Evolutionary conservation across 2,329 filamentous ascomycete species (phyloP).

Genomic region (Fusarium temperatum): DNA sequence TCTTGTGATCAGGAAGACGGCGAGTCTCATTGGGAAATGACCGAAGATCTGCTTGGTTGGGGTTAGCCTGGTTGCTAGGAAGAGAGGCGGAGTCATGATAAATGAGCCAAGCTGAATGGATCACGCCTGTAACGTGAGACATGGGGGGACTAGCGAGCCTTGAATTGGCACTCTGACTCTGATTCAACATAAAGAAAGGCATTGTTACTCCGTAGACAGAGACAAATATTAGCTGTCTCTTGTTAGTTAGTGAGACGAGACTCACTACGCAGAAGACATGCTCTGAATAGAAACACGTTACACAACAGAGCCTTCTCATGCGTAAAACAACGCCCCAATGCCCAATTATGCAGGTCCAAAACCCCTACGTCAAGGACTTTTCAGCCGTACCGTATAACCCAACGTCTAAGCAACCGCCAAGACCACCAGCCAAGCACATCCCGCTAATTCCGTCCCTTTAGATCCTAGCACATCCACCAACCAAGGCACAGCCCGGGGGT

Average conservation of each 20-base stretch:
- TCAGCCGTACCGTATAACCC: constrained; percentile 23
- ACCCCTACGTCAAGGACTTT: constrained; percentile 10
- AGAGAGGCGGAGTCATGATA: constrained; percentile 13
- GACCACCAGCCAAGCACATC: constrained; percentile 1
- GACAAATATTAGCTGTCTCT: not conserved
- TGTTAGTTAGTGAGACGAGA: not conserved
- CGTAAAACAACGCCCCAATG: not conserved
- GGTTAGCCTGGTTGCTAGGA: not conserved
- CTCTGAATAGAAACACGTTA: not conserved
- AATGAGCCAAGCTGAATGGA: constrained; percentile 17
- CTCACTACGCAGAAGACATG: not conserved
- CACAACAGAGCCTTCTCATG: not conserved
- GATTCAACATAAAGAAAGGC: not conserved
- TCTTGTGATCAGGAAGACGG: constrained; percentile 6
- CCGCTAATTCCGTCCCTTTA: not conserved
- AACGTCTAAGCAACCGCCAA: not conserved
- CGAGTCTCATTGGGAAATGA: not conserved
- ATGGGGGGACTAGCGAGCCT: not conserved
- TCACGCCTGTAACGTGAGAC: constrained; percentile 3
- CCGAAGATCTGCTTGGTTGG: not conserved
- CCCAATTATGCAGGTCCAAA: constrained; percentile 15
- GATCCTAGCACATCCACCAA: constrained; percentile 1
- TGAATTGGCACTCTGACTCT: not conserved
- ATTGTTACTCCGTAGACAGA: not conserved
- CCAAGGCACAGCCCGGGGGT: constrained; percentile 6